These are phyloP conservation scores for Wickerhamiella pararugosa DNA, from an alignment of 1,139 yeast genomes.

Conservation along the genomic window DNA sequence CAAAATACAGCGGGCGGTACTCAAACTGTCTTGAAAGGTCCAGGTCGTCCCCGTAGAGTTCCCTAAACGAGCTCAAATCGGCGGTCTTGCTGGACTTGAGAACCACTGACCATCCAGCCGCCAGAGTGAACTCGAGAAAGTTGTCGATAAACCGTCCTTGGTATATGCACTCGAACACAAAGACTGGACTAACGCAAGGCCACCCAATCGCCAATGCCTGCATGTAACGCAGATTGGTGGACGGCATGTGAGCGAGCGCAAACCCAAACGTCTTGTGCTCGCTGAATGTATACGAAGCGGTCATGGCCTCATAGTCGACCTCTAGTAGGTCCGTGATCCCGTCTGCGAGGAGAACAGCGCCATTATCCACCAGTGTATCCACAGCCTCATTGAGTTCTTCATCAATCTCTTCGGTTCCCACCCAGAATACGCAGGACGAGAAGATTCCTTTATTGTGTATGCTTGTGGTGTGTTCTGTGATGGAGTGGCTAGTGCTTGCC, in stretches of 20 bases:
- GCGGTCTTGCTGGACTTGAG: constrained; percentile 19
- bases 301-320: not conserved
- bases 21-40: constrained; percentile 18
- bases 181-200: constrained; percentile 62
- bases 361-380: not conserved
- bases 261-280: not conserved
- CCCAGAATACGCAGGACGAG: not conserved
- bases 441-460: not conserved
- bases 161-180: constrained; percentile 39
- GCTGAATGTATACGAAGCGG: not conserved
- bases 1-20: constrained; percentile 15
- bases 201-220: constrained; percentile 79
- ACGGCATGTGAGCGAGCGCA: not conserved
- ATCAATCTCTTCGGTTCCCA: not conserved
- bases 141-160: constrained; percentile 20
- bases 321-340: not conserved
- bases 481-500: not conserved
- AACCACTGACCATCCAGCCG: constrained; percentile 49
- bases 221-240: constrained; percentile 30
- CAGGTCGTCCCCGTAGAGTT: constrained; percentile 15
- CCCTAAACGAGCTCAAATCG: constrained; percentile 15
- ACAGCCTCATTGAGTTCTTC: not conserved
- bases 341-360: not conserved
- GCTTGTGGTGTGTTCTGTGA: not conserved
- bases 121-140: constrained; percentile 47